Evolutionary conservation across 2,329 filamentous ascomycete species (phyloP).

Genomic region (Chrysoporthe austroafricana): DNA sequence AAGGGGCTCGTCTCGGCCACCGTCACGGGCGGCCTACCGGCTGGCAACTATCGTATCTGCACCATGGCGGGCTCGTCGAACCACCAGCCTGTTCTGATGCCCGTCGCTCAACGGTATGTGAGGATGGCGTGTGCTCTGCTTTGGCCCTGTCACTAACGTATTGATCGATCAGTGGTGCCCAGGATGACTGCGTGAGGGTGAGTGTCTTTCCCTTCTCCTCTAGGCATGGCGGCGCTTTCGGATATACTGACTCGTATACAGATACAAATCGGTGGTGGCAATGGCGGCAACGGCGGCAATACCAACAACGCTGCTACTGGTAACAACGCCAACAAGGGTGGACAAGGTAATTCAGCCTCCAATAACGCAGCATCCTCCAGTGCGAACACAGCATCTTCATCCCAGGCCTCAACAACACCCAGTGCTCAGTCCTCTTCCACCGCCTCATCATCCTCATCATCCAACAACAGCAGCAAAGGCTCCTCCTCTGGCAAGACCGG

Average conservation of each 20-base stretch:
- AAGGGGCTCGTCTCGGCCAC: conserved; percentile 38
- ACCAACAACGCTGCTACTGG: conserved; percentile 16
- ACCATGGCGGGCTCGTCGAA: conserved; percentile 43
- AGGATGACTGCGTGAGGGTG: conserved; percentile 46
- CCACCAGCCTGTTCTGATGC: conserved; percentile 44
- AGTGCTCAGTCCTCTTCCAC: neutral
- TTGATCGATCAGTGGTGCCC: conserved; percentile 36
- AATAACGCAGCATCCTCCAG: conserved; percentile 14
- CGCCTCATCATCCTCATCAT: conserved; percentile 16
- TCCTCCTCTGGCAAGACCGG: conserved; percentile 5
- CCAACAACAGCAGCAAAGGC: conserved; percentile 8
- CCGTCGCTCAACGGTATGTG: conserved; percentile 39
- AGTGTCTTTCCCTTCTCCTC: conserved; percentile 29
- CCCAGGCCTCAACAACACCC: conserved; percentile 3
- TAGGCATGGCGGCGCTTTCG: neutral
- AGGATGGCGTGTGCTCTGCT: neutral
- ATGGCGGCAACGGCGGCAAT: conserved; percentile 18
- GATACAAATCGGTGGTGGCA: conserved; percentile 37
- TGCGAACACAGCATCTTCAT: neutral
- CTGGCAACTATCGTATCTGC: conserved; percentile 44
- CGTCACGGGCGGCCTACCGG: conserved; percentile 41
- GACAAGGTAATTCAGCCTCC: conserved; percentile 33
- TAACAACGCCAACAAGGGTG: conserved; percentile 35
- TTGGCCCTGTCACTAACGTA: neutral
- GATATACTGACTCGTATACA: conserved; percentile 35